These are phyloP conservation scores for Bacterosira constricta DNA, from an alignment of 108 stramenopile species.

Conservation along the genomic window DNA sequence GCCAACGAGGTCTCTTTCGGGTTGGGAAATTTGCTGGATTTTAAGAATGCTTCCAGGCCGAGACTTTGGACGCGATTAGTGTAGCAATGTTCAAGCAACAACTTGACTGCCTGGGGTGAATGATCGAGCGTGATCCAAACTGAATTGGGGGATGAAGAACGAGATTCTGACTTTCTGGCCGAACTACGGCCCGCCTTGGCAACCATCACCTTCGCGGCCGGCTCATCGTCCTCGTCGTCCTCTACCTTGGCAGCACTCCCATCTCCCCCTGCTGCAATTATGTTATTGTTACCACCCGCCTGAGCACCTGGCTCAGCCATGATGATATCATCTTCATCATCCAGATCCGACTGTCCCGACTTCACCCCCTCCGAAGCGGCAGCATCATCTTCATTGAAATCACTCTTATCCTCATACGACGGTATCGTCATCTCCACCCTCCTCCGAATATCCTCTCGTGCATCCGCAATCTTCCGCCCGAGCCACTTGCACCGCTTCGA, in stretches of 20 bases:
- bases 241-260: conserved; percentile 54
- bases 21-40: conserved; percentile 36
- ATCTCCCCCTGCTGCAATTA: conserved; percentile 11
- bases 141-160: conserved; percentile 14
- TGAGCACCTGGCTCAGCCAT: background rate
- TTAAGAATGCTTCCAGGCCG: conserved; percentile 70
- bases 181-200: too few relatives aligned
- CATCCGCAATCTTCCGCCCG: conserved; percentile 53
- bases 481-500: conserved; percentile 78
- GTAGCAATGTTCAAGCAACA: conserved; percentile 88
- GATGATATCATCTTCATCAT: conserved; percentile 63
- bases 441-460: conserved; percentile 43
- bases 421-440: conserved; percentile 38
- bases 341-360: conserved; percentile 35
- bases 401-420: conserved; percentile 24
- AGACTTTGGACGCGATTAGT: conserved; percentile 80
- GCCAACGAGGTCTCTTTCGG: conserved; percentile 1
- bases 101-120: conserved; percentile 82
- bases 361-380: background rate
- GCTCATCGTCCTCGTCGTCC: conserved; percentile 70
- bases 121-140: conserved; percentile 53
- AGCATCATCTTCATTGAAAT: conserved; percentile 23
- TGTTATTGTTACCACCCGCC: conserved; percentile 22
- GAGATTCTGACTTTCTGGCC: too few relatives aligned
- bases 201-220: too few relatives aligned